Evolutionary conservation across 192 early-diverging fungal genomes (phyloP), one percentile per base, ranked within the genome.

Genomic region (Bifiguratus adelaidae): DNA sequence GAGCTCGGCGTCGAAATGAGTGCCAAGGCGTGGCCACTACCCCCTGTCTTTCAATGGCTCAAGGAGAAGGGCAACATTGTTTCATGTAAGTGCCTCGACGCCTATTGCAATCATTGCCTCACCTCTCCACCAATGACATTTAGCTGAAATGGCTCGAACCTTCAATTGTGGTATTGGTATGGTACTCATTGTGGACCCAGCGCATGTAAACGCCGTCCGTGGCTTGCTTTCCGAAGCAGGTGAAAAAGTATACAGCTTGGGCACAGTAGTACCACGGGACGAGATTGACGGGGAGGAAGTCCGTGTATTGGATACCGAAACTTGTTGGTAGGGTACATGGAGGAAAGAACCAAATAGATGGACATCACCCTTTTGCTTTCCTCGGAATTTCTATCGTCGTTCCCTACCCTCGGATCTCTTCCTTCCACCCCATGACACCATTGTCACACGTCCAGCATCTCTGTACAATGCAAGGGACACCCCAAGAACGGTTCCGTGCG

Each of bases 141-240:
- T 62, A 50, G 85, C 69, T 47, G 95, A 99, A 63, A 83, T 99
- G 73, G 82, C 90, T 5, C 78, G 96, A 40, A 97, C 96, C 0
- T 99, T 99, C 75, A 99, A 99, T 83, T 96, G 93, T 62, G 96
- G 96, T 50, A 89, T 99, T 51, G 96, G 96, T 47, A 96, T 99
- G 95, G 86, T 95, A 21, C 59, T 97, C 7, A 78, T 97, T 23
- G 91, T 89, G 8, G 74, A 75, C 29, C 36, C 52, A 19, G 76
- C 66, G 21, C 54, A 88, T 53, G 81, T 78, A 22, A 65, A 47
- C 26, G 70, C 75, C 20, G 80, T 91, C 27, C 68, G 69, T 12
- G 35, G 48, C 0, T 47, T 80, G 7, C 70, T 92, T 33, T 51
- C 66, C 24, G 70, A 66, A 4, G 70, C 68, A 32, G 77, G 81